phyloP scores from a whole-genome alignment of 2,329 filamentous ascomycete genomes.

The Arthrobotrys sinensis region DNA sequence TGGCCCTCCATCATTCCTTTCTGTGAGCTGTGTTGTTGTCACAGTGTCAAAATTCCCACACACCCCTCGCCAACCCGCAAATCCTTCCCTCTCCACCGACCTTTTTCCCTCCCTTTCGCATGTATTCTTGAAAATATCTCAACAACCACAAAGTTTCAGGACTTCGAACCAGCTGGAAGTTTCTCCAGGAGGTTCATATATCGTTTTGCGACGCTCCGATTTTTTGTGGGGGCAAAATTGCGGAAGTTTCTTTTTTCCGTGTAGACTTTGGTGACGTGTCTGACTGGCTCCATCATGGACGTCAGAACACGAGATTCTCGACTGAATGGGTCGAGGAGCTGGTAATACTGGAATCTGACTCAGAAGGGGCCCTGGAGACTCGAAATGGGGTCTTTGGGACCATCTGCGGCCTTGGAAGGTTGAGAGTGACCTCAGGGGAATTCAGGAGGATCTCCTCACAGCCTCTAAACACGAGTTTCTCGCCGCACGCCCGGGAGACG shows the following conservation, averaged over 20 bases:
- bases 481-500: constrained; percentile 1
- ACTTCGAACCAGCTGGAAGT: constrained; percentile 14
- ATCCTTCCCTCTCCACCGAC: constrained; percentile 11
- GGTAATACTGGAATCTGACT: constrained; percentile 6
- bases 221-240: constrained; percentile 18
- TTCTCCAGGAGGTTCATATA: constrained; percentile 36
- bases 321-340: constrained; percentile 14
- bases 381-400: neutral
- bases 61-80: constrained; percentile 36
- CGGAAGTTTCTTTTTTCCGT: constrained; percentile 45
- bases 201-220: constrained; percentile 46
- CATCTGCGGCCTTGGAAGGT: neutral
- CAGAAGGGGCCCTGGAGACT: constrained; percentile 15
- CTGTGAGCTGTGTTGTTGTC: constrained; percentile 52
- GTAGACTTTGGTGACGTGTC: constrained; percentile 40
- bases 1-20: constrained; percentile 17
- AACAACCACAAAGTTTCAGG: constrained; percentile 33
- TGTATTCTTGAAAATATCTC: constrained; percentile 59
- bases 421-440: neutral
- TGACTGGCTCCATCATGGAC: constrained; percentile 12
- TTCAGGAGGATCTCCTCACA: constrained; percentile 21
- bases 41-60: constrained; percentile 48
- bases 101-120: constrained; percentile 13
- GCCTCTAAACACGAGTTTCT: neutral
- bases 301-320: constrained; percentile 29